phyloP scores from a whole-genome alignment of 1,139 yeast species.

The Kodamaea anthophila region DNA sequence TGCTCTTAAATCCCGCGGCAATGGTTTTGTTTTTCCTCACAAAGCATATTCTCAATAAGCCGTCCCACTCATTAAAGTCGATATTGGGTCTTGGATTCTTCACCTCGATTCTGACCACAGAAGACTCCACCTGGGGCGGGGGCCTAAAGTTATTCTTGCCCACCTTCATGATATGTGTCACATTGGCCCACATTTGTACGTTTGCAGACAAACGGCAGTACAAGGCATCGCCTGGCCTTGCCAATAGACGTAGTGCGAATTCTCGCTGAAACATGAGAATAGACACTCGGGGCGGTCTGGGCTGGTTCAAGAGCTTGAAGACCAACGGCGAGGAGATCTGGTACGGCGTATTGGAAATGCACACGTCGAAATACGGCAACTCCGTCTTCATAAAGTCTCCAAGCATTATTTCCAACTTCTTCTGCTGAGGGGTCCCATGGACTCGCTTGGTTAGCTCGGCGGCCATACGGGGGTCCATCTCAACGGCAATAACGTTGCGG shows the following conservation, averaged over 20 bases:
- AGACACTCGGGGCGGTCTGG: slow-evolving; percentile 91
- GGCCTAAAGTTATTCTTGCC: slow-evolving; percentile 96
- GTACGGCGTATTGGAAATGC: slow-evolving; percentile 96
- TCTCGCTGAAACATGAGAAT: slow-evolving; percentile 98
- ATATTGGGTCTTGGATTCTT: slow-evolving; percentile 88
- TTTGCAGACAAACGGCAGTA: slow-evolving; percentile 93
- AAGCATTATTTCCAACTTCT: slow-evolving; percentile 80
- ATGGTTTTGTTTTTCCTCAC: slow-evolving; percentile 91
- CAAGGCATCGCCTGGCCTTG: slow-evolving; percentile 90
- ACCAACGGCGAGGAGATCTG: slow-evolving; percentile 96
- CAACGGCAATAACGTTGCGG: slow-evolving; percentile 86
- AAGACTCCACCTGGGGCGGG: slow-evolving; percentile 97
- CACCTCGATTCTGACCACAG: slow-evolving; percentile 89
- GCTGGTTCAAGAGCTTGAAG: slow-evolving; percentile 83
- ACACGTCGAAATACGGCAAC: slow-evolving; percentile 88
- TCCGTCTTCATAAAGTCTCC: slow-evolving; percentile 98
- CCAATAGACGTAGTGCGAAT: slow-evolving; percentile 85
- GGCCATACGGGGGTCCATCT: slow-evolving; percentile 99
- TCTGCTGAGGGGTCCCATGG: slow-evolving; percentile 90
- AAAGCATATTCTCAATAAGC: slow-evolving; percentile 81
- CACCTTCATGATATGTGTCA: slow-evolving; percentile 96
- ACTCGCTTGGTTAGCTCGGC: slow-evolving; percentile 97
- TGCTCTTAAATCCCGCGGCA: slow-evolving; percentile 86
- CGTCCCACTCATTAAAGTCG: slow-evolving; percentile 96
- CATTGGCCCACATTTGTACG: slow-evolving; percentile 99